A percentile compares a stretch with the other conserved stretches of the same genome.
These are phyloP conservation scores for Ogataea dorogensis DNA, from an alignment of 805 yeast species.

Conservation along the genomic window DNA sequence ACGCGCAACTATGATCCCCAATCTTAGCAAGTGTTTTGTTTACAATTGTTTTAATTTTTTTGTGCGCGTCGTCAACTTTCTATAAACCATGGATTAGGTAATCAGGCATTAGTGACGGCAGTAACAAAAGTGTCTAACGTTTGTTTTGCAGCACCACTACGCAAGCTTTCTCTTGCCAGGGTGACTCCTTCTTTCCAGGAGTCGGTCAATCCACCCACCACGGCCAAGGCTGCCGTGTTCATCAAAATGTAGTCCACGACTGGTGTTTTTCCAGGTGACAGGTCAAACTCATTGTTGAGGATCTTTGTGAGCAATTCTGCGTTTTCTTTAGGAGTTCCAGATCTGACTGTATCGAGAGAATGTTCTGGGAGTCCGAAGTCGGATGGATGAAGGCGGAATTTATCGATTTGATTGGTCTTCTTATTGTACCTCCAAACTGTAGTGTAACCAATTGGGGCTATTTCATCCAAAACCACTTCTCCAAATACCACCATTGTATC, in stretches of 20 bases:
- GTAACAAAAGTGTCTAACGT: conserved; percentile 57
- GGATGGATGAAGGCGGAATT: conserved; percentile 52
- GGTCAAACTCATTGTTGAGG: conserved; percentile 43
- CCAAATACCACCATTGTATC: conserved; percentile 91
- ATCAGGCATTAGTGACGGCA: conserved; percentile 28
- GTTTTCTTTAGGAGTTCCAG: conserved; percentile 87
- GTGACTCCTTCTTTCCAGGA: conserved; percentile 78
- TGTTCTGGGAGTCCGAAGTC: conserved; percentile 85
- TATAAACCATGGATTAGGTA: conserved; percentile 1
- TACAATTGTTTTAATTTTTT: conserved; percentile 8
- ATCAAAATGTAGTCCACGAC: conserved; percentile 85
- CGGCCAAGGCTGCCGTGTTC: conserved; percentile 86
- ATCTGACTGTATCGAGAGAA: conserved; percentile 60
- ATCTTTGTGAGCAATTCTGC: conserved; percentile 54
- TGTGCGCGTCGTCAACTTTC: conserved; percentile 12
- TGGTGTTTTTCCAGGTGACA: conserved; percentile 52
- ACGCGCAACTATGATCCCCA: conserved; percentile 7
- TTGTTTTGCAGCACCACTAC: conserved; percentile 60
- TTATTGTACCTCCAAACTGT: conserved; percentile 65
- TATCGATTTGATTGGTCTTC: conserved; percentile 41
- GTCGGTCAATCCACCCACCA: conserved; percentile 64
- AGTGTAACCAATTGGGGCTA: conserved; percentile 84
- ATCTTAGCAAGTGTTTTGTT: conserved; percentile 10
- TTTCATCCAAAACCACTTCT: conserved; percentile 86
- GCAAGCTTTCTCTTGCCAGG: conserved; percentile 67